These are phyloP conservation scores for Carex myosuroides DNA, from an alignment of 176 grass and related monocot genomes.

Conservation along the genomic window DNA sequence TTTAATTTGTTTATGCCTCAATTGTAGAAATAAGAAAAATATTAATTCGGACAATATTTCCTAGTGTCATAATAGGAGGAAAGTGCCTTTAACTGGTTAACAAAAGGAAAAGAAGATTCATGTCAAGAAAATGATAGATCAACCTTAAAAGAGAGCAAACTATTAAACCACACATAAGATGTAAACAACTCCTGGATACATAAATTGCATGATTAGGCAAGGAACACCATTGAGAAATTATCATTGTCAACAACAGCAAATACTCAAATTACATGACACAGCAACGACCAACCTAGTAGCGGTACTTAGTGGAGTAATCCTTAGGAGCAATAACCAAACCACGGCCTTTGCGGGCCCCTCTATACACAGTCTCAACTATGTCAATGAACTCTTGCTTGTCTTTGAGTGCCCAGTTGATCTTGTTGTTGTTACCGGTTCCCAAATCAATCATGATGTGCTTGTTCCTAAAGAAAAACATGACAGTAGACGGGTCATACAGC, in stretches of 20 bases:
- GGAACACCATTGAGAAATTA: neutral
- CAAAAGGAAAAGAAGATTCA: neutral
- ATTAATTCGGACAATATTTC: neutral
- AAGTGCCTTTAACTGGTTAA: neutral
- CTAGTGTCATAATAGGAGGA: neutral
- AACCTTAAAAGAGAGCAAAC: neutral
- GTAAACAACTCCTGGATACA: neutral
- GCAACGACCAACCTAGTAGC: conserved; percentile 34
- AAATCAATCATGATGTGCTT: conserved; percentile 99
- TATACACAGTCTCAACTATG: conserved; percentile 90
- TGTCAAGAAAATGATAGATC: neutral
- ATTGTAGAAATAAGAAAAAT: neutral
- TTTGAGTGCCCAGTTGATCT: conserved; percentile 92
- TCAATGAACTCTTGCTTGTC: conserved; percentile 94
- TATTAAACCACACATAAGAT: neutral
- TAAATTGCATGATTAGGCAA: neutral
- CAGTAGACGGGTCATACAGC: conserved; percentile 72
- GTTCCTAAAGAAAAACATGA: conserved; percentile 98
- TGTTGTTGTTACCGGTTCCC: conserved; percentile 92
- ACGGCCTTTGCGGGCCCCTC: conserved; percentile 73
- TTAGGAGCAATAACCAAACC: conserved; percentile 82
- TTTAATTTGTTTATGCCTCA: neutral
- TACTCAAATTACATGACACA: neutral
- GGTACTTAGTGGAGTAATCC: conserved; percentile 90
- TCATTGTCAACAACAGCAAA: neutral